Conservation (phyloP, 2,329 filamentous ascomycete species). For the Beauveria pseudobassiana region DNA sequence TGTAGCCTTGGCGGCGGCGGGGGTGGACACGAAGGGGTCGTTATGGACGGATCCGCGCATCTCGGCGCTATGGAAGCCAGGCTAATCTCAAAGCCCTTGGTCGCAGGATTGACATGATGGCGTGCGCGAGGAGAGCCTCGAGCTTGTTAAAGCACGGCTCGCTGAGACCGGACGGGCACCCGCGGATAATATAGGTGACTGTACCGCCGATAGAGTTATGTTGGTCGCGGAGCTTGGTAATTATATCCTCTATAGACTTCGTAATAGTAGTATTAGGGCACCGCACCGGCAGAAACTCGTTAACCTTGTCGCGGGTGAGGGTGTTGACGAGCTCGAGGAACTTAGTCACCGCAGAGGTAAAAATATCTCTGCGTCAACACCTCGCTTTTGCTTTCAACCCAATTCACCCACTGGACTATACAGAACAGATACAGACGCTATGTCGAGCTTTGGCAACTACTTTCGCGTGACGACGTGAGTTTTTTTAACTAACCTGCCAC, state of each 20-base stretch:
- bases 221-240: slow-evolving; percentile 69
- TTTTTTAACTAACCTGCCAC: slow-evolving; percentile 10
- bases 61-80: slow-evolving; percentile 80
- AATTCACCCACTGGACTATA: not conserved
- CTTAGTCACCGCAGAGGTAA: not conserved
- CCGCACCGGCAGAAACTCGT: slow-evolving; percentile 76
- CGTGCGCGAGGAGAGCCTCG: slow-evolving; percentile 83
- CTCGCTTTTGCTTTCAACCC: not conserved
- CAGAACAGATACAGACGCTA: slow-evolving; percentile 26
- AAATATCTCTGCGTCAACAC: not conserved
- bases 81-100: slow-evolving; percentile 92
- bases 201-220: slow-evolving; percentile 85
- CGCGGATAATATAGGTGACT: slow-evolving; percentile 87
- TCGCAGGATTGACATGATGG: slow-evolving; percentile 94
- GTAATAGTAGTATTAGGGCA: slow-evolving; percentile 62
- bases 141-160: slow-evolving; percentile 96
- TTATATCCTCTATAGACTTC: slow-evolving; percentile 67
- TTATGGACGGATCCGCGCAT: slow-evolving; percentile 88
- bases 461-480: slow-evolving; percentile 76
- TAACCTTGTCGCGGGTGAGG: slow-evolving; percentile 69
- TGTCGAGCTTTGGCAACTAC: slow-evolving; percentile 78
- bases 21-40: slow-evolving; percentile 44
- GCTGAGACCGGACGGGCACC: slow-evolving; percentile 76
- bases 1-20: slow-evolving; percentile 18
- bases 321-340: slow-evolving; percentile 68